Percentiles rank a stretch among this genome's conserved stretches.
Evolutionary conservation across 1,284 basidiomycete genomes (phyloP).

Genomic region (Sporisorium reilianum): DNA sequence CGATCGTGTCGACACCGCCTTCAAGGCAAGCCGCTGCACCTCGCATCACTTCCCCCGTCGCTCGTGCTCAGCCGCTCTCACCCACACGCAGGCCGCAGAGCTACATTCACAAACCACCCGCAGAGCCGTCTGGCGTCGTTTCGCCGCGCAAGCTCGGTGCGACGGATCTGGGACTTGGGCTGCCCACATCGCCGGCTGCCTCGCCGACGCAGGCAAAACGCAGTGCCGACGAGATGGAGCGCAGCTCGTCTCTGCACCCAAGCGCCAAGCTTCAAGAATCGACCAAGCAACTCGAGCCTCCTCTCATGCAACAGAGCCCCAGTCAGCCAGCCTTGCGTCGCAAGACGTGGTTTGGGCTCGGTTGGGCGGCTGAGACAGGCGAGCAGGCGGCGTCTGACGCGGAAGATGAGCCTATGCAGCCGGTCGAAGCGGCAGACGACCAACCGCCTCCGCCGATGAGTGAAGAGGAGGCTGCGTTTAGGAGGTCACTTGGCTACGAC

Average conservation of each 20-base stretch:
- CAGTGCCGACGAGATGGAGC: constrained; percentile 41
- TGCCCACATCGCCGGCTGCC: constrained; percentile 15
- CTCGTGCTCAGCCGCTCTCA: constrained; percentile 18
- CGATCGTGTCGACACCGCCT: neutral
- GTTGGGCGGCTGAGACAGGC: constrained; percentile 9
- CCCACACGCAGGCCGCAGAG: constrained; percentile 31
- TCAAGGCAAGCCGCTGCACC: neutral
- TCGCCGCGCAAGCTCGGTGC: constrained; percentile 30
- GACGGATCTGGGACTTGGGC: constrained; percentile 20
- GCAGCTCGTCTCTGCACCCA: constrained; percentile 15
- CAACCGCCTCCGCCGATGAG: constrained; percentile 48
- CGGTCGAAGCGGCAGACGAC: neutral
- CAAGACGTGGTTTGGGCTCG: constrained; percentile 50
- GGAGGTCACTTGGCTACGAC: constrained; percentile 38
- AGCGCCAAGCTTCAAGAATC: constrained; percentile 8
- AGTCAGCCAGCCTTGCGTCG: constrained; percentile 24
- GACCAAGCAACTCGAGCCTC: neutral
- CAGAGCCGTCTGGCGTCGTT: constrained; percentile 22
- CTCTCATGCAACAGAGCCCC: constrained; percentile 8
- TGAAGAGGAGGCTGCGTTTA: constrained; percentile 52
- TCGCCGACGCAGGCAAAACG: constrained; percentile 27
- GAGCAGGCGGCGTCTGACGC: neutral
- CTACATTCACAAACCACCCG: constrained; percentile 30
- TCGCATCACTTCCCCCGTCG: constrained; percentile 2
- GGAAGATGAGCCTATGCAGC: constrained; percentile 9